Percentiles rank a stretch among this genome's conserved stretches.
Evolutionary conservation across 306 rosid genomes (phyloP).

Genomic region (Dryas octopetala): DNA sequence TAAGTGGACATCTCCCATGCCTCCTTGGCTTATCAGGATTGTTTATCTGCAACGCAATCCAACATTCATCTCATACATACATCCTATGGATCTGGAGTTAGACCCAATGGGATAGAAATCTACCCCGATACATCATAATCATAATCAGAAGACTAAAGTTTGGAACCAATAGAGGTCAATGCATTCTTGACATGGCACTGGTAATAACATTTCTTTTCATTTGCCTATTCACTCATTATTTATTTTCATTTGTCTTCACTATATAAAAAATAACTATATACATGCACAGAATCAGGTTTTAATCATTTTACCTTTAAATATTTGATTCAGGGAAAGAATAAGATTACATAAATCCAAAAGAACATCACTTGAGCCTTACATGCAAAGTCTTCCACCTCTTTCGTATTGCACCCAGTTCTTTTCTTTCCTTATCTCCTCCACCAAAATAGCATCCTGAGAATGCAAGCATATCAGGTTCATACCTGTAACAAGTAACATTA

Average conservation of each 20-base stretch:
- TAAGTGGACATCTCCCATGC: conserved; percentile 96
- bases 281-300: not conserved
- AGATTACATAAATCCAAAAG: not conserved
- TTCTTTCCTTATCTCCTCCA: conserved; percentile 93
- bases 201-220: not conserved
- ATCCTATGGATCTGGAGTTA: not conserved
- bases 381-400: conserved; percentile 98
- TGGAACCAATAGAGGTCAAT: too few species aligned
- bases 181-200: too few species aligned
- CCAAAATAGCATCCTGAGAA: conserved; percentile 98
- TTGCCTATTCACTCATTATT: not conserved
- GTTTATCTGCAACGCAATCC: conserved; percentile 58
- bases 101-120: not conserved
- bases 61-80: conserved; percentile 11
- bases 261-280: not conserved
- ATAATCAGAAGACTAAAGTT: too few species aligned
- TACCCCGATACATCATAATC: not conserved
- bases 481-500: conserved; percentile 48
- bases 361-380: conserved; percentile 50
- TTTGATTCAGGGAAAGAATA: conserved; percentile 8
- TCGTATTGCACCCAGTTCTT: conserved; percentile 77
- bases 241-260: not conserved
- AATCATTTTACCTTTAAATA: not conserved
- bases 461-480: conserved; percentile 99
- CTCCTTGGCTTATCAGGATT: conserved; percentile 95